Percentiles rank a stretch among this genome's conserved stretches.
These are phyloP conservation scores for Yarrowia divulgata DNA, from an alignment of 805 yeast species.

Conservation along the genomic window DNA sequence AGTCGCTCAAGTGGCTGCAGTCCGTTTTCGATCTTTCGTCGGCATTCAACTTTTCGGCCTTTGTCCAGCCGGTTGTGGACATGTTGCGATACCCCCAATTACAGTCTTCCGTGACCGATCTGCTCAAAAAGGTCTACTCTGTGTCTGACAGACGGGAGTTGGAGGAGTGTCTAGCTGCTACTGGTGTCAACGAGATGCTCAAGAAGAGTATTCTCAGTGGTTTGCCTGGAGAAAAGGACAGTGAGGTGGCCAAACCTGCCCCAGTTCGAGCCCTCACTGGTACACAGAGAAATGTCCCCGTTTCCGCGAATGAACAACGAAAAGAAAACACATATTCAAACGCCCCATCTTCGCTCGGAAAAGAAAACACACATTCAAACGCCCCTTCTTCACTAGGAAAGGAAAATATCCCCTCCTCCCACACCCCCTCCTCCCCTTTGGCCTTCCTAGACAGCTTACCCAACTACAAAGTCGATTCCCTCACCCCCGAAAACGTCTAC, in stretches of 20 bases:
- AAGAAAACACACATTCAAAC: background rate
- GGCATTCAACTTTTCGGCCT: slow-evolving; percentile 46
- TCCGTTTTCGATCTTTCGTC: slow-evolving; percentile 46
- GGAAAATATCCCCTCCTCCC: background rate
- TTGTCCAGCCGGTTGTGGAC: slow-evolving; percentile 50
- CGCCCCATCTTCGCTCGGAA: too few species aligned
- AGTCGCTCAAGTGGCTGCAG: slow-evolving; percentile 43
- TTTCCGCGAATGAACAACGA: too few species aligned
- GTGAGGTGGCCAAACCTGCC: too few species aligned
- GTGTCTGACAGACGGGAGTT: slow-evolving; percentile 6
- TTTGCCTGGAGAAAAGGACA: background rate
- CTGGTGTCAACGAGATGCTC: background rate
- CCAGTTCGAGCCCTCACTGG: too few species aligned
- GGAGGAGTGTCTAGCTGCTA: background rate
- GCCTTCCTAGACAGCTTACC: background rate
- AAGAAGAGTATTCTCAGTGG: background rate
- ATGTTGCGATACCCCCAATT: slow-evolving; percentile 42
- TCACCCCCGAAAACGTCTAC: background rate
- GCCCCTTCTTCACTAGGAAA: background rate
- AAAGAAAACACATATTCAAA: too few species aligned
- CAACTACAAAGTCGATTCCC: background rate
- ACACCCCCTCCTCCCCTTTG: background rate
- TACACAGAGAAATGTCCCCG: background rate
- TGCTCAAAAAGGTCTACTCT: slow-evolving; percentile 24
- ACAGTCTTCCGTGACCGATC: background rate